phyloP scores from a whole-genome alignment of 441 rosid genomes.

The Corymbia calophylla region DNA sequence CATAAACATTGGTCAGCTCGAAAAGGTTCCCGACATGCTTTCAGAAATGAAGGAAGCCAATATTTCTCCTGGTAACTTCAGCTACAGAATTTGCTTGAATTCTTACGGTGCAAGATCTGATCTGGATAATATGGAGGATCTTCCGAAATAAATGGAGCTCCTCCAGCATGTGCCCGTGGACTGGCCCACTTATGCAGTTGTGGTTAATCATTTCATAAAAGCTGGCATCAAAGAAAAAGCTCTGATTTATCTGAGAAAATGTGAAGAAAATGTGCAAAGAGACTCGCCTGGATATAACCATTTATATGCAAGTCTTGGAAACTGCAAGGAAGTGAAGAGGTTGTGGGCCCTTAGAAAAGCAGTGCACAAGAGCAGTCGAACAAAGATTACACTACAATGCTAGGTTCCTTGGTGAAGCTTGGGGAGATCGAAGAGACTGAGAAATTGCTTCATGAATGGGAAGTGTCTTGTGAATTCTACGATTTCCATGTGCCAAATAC shows the following conservation, averaged over 20 bases:
- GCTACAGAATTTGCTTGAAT: slow-evolving; percentile 37
- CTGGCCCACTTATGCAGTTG: slow-evolving; percentile 33
- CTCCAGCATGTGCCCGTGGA: slow-evolving; percentile 23
- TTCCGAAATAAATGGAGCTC: slow-evolving; percentile 32
- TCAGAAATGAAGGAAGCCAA: slow-evolving; percentile 38
- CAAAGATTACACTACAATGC: slow-evolving; percentile 33
- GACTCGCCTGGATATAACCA: slow-evolving; percentile 27
- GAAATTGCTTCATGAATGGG: slow-evolving; percentile 39
- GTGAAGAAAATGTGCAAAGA: slow-evolving; percentile 28
- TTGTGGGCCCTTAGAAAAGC: slow-evolving; percentile 35
- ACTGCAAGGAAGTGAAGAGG: slow-evolving; percentile 39
- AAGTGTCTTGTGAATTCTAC: slow-evolving; percentile 21
- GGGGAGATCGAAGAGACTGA: slow-evolving; percentile 37
- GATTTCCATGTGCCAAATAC: slow-evolving; percentile 49
- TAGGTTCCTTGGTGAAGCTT: slow-evolving; percentile 35
- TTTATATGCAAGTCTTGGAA: slow-evolving; percentile 41
- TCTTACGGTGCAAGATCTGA: slow-evolving; percentile 32
- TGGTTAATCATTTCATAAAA: slow-evolving; percentile 28
- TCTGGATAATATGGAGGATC: slow-evolving; percentile 24
- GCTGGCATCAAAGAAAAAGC: slow-evolving; percentile 31
- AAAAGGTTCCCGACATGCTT: slow-evolving; percentile 32
- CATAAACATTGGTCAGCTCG: slow-evolving; percentile 16
- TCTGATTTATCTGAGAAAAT: slow-evolving; percentile 29
- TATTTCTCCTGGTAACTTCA: slow-evolving; percentile 31
- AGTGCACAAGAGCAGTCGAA: slow-evolving; percentile 23